Conservation (phyloP, 2,329 filamentous ascomycete genomes). For the Cordyceps fumosorosea region DNA sequence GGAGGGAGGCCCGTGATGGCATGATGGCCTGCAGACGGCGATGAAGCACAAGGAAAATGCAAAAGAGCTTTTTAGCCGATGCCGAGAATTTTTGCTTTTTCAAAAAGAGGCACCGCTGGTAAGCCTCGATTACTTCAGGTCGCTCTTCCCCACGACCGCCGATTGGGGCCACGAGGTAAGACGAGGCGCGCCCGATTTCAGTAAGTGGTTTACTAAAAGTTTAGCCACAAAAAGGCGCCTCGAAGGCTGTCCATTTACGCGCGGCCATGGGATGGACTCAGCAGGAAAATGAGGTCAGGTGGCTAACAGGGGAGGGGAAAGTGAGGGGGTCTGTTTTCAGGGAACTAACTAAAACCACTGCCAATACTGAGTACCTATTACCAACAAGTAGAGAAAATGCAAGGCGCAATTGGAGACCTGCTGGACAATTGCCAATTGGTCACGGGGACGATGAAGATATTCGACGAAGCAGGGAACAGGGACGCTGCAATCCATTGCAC, state of each 20-base stretch:
- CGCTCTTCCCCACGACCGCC: too few relatives aligned
- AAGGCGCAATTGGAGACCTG: neutral
- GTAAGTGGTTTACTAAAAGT: neutral
- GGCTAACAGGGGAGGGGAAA: too few relatives aligned
- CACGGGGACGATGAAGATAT: too few relatives aligned
- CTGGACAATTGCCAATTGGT: neutral
- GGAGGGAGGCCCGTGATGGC: neutral
- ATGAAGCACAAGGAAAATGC: neutral
- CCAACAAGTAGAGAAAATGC: too few relatives aligned
- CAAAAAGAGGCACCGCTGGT: too few relatives aligned
- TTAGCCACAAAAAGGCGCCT: conserved; percentile 1
- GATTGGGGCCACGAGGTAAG: neutral
- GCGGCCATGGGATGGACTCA: too few relatives aligned
- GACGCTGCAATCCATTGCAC: neutral
- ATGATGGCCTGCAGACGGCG: neutral
- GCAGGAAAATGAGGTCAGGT: too few relatives aligned
- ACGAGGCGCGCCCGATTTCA: neutral
- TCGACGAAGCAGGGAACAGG: neutral
- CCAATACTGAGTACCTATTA: too few relatives aligned
- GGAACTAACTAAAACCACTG: too few relatives aligned
- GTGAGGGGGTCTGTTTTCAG: too few relatives aligned
- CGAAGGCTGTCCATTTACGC: neutral
- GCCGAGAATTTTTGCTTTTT: too few relatives aligned
- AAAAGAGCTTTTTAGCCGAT: neutral
- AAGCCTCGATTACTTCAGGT: too few relatives aligned